A percentile compares a stretch with the other conserved stretches of the same genome.
Conservation (phyloP, 305 asterid genomes). For the Ilex paraguariensis region DNA sequence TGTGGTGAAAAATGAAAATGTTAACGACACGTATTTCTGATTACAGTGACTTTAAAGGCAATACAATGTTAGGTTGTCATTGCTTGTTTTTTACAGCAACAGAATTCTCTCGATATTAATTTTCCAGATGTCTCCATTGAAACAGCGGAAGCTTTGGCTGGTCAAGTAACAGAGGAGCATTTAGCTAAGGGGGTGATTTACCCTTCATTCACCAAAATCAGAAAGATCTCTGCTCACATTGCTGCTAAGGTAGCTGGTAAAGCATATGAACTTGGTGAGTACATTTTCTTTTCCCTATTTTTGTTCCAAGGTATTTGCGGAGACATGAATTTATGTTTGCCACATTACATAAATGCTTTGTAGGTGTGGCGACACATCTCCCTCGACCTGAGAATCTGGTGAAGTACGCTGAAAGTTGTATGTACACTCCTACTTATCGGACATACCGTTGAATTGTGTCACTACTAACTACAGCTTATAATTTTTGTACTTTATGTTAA, state of each 20-base stretch:
- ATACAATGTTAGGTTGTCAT: no score
- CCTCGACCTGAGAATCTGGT: slow-evolving; percentile 82
- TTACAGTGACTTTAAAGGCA: no score
- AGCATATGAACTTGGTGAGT: slow-evolving; percentile 83
- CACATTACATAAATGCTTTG: neutral
- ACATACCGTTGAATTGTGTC: slow-evolving; percentile 43
- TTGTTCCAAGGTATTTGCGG: neutral
- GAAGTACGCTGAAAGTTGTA: slow-evolving; percentile 93
- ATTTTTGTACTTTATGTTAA: no score
- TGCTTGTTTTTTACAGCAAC: neutral
- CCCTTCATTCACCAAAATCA: slow-evolving; percentile 69
- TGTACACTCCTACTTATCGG: slow-evolving; percentile 80
- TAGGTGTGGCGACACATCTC: slow-evolving; percentile 78
- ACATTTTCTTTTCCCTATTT: slow-evolving; percentile 1
- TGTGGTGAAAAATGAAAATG: no score
- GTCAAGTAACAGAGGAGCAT: slow-evolving; percentile 72
- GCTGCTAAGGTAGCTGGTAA: slow-evolving; percentile 92
- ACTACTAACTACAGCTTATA: neutral
- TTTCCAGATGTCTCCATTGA: neutral
- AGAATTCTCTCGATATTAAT: neutral
- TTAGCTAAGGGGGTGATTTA: slow-evolving; percentile 81
- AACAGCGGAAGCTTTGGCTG: slow-evolving; percentile 93
- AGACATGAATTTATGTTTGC: neutral
- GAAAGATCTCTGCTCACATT: slow-evolving; percentile 82
- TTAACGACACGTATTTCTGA: no score